Evolutionary conservation across 495 filamentous ascomycete species (phyloP).

Genomic region (Penicillium atrosanguineum): DNA sequence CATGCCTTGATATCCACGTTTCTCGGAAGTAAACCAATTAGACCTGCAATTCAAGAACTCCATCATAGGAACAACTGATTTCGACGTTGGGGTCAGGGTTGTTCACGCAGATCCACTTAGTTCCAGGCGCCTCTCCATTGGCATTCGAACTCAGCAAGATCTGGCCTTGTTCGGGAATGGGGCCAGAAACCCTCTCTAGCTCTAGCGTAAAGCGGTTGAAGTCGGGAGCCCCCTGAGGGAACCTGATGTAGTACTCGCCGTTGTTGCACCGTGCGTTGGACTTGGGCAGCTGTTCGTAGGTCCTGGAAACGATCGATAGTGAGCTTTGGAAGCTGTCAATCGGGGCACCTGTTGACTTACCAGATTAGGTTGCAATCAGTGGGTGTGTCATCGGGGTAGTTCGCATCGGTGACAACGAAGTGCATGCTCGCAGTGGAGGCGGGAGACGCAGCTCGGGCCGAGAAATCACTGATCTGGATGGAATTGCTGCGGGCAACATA

Average conservation of each 20-base stretch:
- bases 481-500: slow-evolving; percentile 3
- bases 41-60: slow-evolving; percentile 14
- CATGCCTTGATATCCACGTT: background rate
- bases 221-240: slow-evolving; percentile 18
- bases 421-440: slow-evolving; percentile 14
- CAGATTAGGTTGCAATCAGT: slow-evolving; percentile 28
- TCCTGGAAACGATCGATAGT: slow-evolving; percentile 6
- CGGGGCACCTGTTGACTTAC: slow-evolving; percentile 6
- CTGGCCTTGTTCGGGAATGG: slow-evolving; percentile 17
- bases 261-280: slow-evolving; percentile 23
- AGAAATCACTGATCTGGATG: slow-evolving; percentile 22
- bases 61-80: slow-evolving; percentile 18
- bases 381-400: slow-evolving; percentile 28
- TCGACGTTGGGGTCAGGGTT: slow-evolving; percentile 9
- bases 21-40: background rate
- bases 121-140: slow-evolving; percentile 8
- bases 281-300: slow-evolving; percentile 14
- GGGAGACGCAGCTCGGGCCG: background rate
- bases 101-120: slow-evolving; percentile 22
- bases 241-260: slow-evolving; percentile 25
- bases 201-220: slow-evolving; percentile 20
- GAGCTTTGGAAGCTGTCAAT: background rate
- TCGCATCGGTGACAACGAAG: slow-evolving; percentile 22
- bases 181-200: slow-evolving; percentile 17
- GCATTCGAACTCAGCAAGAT: slow-evolving; percentile 12